These are phyloP conservation scores for Erigeron canadensis DNA, from an alignment of 129 eudicot genomes.

Conservation along the genomic window DNA sequence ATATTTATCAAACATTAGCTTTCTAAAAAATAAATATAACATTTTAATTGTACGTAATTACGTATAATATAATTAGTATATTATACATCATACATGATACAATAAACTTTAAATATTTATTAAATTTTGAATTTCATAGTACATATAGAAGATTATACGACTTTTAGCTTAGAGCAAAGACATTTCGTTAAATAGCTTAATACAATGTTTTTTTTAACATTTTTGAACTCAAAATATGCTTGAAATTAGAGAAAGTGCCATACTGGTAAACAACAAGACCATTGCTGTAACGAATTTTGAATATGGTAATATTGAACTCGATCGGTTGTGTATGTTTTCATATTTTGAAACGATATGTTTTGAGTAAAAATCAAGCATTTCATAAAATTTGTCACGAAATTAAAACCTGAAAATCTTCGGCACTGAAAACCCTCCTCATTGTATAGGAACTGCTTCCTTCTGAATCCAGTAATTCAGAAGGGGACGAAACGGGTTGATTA, in stretches of 20 bases:
- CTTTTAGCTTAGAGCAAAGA: too few species aligned
- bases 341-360: background rate
- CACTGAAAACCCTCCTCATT: conserved; percentile 35
- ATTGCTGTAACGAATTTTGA: background rate
- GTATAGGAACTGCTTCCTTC: conserved; percentile 29
- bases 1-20: background rate
- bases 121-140: too few species aligned
- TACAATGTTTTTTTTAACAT: background rate
- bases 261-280: background rate
- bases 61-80: too few species aligned
- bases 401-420: conserved; percentile 38
- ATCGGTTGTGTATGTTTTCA: background rate
- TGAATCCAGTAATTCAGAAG: conserved; percentile 27
- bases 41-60: too few species aligned
- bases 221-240: background rate
- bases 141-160: too few species aligned
- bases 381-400: too few species aligned
- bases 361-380: background rate
- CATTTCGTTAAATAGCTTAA: too few species aligned
- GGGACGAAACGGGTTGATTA: conserved; percentile 30
- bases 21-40: too few species aligned
- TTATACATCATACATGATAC: too few species aligned
- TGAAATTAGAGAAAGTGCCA: background rate
- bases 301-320: background rate
- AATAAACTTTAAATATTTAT: too few species aligned